Percentiles rank a stretch among this genome's conserved stretches.
phyloP scores from a whole-genome alignment of 495 filamentous ascomycete species.

The Xylaria palmicola region DNA sequence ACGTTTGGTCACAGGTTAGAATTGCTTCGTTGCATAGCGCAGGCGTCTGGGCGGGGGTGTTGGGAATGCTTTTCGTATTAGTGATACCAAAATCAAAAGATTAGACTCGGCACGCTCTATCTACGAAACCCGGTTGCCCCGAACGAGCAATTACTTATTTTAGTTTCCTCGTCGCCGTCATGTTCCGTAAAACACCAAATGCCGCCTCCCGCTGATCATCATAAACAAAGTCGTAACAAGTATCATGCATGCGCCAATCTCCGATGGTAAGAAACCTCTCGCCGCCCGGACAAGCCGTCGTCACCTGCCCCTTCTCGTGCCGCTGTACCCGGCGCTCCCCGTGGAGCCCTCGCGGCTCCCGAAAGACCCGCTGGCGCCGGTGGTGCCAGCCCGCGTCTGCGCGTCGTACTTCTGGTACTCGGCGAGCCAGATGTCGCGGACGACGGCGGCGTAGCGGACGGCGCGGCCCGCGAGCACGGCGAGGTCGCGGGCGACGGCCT shows the following conservation, averaged over 20 bases:
- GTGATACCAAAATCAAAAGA: constrained; percentile 22
- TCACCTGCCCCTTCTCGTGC: constrained; percentile 29
- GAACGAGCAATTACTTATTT: background rate
- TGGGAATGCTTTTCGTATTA: constrained; percentile 7
- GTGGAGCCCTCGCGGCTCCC: constrained; percentile 15
- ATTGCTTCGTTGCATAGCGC: constrained; percentile 29
- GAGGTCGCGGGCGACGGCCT: constrained; percentile 57
- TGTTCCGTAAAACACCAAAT: background rate
- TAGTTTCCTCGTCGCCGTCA: background rate
- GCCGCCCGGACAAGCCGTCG: background rate
- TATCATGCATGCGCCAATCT: background rate
- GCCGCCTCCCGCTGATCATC: constrained; percentile 9
- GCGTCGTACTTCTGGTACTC: constrained; percentile 52
- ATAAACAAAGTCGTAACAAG: constrained; percentile 5
- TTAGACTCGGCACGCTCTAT: background rate
- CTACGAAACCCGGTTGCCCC: background rate
- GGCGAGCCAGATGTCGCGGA: constrained; percentile 55
- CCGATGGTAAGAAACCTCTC: background rate
- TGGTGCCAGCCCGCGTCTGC: constrained; percentile 28
- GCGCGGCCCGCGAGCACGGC: constrained; percentile 31
- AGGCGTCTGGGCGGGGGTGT: constrained; percentile 22
- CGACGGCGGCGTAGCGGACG: constrained; percentile 50
- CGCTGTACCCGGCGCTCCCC: constrained; percentile 22
- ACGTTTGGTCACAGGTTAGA: background rate
- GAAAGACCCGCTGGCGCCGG: constrained; percentile 6